Evolutionary conservation across 139 green algal genomes (phyloP).

Genomic region (Picochlorum sp.): DNA sequence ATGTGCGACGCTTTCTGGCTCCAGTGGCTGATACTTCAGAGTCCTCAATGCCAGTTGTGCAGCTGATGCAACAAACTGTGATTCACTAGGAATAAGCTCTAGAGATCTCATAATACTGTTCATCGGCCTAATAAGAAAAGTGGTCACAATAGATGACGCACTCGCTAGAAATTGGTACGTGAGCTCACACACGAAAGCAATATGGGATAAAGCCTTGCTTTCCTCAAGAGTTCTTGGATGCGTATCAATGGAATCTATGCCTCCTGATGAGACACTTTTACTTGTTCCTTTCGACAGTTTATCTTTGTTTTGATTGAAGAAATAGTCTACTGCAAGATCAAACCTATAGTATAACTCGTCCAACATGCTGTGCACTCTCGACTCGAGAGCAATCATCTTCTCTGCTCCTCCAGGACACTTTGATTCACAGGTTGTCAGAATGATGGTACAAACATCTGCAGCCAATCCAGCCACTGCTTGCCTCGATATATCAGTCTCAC

Average conservation of each 20-base stretch:
- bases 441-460: background rate
- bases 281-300: too few relatives aligned
- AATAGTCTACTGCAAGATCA: constrained; percentile 2
- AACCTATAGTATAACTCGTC: background rate
- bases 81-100: constrained; percentile 55
- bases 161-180: background rate
- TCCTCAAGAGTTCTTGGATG: background rate
- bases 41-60: constrained; percentile 38
- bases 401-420: too few relatives aligned
- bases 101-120: constrained; percentile 51
- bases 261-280: too few relatives aligned
- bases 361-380: background rate
- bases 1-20: constrained; percentile 18
- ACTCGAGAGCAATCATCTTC: too few relatives aligned
- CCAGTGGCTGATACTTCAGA: constrained; percentile 60
- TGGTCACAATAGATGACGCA: background rate
- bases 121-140: constrained; percentile 49
- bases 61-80: constrained; percentile 55
- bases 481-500: background rate
- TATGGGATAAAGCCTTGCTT: background rate
- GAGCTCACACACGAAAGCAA: constrained; percentile 1
- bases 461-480: background rate
- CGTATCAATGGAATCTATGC: background rate
- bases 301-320: background rate
- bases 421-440: too few relatives aligned